Conservation (phyloP, 768 basidiomycete genomes). For the Trametopsis cervina region DNA sequence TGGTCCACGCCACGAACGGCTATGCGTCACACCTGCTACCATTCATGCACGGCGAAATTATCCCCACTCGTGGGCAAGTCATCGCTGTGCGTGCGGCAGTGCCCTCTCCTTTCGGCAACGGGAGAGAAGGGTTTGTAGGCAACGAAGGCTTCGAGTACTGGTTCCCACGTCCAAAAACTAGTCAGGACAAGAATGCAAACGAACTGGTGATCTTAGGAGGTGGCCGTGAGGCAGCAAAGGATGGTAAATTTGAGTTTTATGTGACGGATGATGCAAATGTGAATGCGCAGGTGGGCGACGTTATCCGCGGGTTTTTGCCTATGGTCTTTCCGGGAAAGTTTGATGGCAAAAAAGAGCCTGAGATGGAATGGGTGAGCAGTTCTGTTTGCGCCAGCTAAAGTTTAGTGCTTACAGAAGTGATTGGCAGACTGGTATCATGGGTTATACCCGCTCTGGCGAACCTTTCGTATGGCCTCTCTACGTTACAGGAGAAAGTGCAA, state of each 20-base stretch:
- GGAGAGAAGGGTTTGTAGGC: constrained; percentile 37
- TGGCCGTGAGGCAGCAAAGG: constrained; percentile 39
- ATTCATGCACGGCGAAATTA: constrained; percentile 51
- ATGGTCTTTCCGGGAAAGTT: constrained; percentile 48
- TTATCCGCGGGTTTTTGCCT: constrained; percentile 55
- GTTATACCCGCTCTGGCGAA: constrained; percentile 50
- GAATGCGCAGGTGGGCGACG: constrained; percentile 38
- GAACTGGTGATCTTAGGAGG: constrained; percentile 67
- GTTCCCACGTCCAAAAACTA: constrained; percentile 58
- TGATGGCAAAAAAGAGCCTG: constrained; percentile 41
- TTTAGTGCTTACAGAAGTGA: background rate
- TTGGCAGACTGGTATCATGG: constrained; percentile 78
- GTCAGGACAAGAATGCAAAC: constrained; percentile 8
- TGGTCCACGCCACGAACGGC: constrained; percentile 85
- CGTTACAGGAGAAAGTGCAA: background rate
- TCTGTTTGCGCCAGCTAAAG: background rate
- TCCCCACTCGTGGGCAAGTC: constrained; percentile 71
- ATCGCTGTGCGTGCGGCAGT: constrained; percentile 37
- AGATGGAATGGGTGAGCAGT: constrained; percentile 73
- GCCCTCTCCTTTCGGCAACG: constrained; percentile 13
- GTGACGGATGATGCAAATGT: constrained; percentile 52
- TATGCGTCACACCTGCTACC: constrained; percentile 78
- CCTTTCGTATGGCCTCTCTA: constrained; percentile 52
- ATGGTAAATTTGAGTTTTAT: constrained; percentile 38
- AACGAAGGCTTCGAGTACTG: constrained; percentile 62